Base-by-base conservation (phyloP, 2,329 filamentous ascomycete species). In the Xylariales sp. region DNA sequence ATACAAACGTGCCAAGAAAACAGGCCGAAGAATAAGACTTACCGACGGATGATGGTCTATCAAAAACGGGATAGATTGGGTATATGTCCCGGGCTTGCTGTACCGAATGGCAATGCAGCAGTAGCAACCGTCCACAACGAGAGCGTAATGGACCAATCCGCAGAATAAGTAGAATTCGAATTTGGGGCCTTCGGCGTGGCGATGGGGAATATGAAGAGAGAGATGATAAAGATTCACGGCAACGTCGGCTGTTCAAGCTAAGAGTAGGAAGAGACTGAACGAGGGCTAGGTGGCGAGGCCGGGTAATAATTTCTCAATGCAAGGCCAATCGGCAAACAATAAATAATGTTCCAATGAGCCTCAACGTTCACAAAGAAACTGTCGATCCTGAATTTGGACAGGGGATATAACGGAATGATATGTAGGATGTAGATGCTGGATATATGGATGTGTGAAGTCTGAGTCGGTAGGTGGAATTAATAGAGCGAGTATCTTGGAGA, bases 21-120 rank as follows among this genome's bases (percentile, higher is more conserved):
- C 64, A 69, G 62, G 61, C 58, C 64, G 63, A 71, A 68, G 32
- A 28, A 66, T 46, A 48, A 43, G 34, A 71, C 70, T 66, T 70
- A 71, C 70, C 65, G 63, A 67, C 60, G 66, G 59, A 58, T 56
- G 46, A 53, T 41, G 52, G 59, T 69, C 28, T 65, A 60, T 67
- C 49, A 18, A 58, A 49, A 64, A 43, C 34, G 54, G 53, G 45
- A 67, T 56, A 50, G 52, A 61, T 64, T 58, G 53, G 45, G 65
- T 56, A 50, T 55, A 61, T 64, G 54, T 61, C 59, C 62, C 46
- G 59, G 36, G 57, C 12, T 57, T 60, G 62, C 9, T 52, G 36
- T 46, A 39, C 49, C 28, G 62, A 52, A 65, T 56, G 45, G 54
- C 12, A 64, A 39, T 23, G 39, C 60, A 52, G 67, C 46, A 63